A percentile compares a stretch with the other conserved stretches of the same genome.
Evolutionary conservation across 2,329 filamentous ascomycete species (phyloP).

Genomic region (Fusarium fracticaudum): DNA sequence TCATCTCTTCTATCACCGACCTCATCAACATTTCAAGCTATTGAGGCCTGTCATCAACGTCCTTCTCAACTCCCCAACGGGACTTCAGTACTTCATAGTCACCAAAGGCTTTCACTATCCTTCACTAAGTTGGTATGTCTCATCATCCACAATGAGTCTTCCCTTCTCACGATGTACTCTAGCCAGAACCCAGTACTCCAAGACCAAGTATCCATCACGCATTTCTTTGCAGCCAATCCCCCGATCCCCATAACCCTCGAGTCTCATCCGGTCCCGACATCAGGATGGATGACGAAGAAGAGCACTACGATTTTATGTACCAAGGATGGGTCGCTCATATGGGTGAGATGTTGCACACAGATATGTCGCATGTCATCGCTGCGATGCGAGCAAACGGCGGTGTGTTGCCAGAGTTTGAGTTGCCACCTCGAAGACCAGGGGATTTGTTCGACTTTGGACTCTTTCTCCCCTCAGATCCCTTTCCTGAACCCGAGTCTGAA

Average conservation of each 20-base stretch:
- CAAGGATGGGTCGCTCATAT: background rate
- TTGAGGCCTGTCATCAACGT: accelerated
- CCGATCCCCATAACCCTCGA: no score
- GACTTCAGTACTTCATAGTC: background rate
- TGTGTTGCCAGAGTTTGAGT: accelerated
- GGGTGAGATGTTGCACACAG: background rate
- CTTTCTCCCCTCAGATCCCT: accelerated
- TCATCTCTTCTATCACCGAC: background rate
- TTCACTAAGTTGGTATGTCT: background rate
- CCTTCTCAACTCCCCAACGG: accelerated
- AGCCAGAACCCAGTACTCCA: background rate
- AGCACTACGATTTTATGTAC: background rate
- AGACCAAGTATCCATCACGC: background rate
- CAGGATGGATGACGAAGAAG: background rate
- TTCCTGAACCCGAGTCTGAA: no score
- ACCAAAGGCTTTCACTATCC: accelerated
- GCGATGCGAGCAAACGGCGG: background rate
- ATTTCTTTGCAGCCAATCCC: background rate
- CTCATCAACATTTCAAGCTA: background rate
- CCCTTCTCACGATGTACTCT: accelerated
- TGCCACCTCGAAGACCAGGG: background rate
- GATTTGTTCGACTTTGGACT: accelerated
- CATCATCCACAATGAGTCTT: accelerated
- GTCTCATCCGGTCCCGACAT: background rate
- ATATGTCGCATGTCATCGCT: background rate